Percentiles rank a stretch among this genome's conserved stretches.
Conservation (phyloP, 2,329 filamentous ascomycete species). For the Arthroderma sp. region DNA sequence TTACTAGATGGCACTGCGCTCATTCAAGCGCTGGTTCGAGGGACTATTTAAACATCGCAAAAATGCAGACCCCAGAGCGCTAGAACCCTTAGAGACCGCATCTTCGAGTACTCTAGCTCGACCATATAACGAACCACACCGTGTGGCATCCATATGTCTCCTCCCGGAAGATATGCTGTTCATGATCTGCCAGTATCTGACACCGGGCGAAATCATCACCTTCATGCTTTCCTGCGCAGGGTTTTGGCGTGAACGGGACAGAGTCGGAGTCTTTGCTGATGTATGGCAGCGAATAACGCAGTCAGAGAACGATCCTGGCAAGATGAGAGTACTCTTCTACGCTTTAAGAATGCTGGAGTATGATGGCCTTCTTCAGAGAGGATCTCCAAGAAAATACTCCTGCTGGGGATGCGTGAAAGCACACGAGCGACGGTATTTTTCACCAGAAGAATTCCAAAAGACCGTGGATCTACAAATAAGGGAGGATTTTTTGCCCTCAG, state of each 20-base stretch:
- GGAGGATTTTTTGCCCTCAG: too few relatives aligned
- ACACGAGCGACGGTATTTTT: background rate
- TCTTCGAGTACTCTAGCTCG: too few relatives aligned
- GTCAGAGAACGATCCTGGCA: background rate
- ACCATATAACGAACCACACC: too few relatives aligned
- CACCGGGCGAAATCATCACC: background rate
- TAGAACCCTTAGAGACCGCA: too few relatives aligned
- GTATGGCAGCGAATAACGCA: background rate
- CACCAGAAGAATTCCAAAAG: background rate
- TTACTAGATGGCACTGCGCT: too few relatives aligned
- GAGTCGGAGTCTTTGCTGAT: background rate
- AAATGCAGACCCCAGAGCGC: too few relatives aligned
- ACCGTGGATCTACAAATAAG: background rate
- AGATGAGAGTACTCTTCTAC: background rate
- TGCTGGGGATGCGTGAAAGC: background rate
- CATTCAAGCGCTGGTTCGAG: too few relatives aligned
- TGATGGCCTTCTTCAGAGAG: background rate
- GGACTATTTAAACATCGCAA: too few relatives aligned
- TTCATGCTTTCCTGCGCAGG: background rate
- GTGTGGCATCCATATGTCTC: background rate
- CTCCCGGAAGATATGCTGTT: background rate
- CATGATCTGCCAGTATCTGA: background rate
- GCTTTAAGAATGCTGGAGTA: conserved; percentile 1
- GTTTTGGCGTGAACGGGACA: background rate
- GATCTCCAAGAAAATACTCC: background rate